phyloP scores from a whole-genome alignment of 2,329 filamentous ascomycete genomes.

The Talaromyces albobiverticillius region DNA sequence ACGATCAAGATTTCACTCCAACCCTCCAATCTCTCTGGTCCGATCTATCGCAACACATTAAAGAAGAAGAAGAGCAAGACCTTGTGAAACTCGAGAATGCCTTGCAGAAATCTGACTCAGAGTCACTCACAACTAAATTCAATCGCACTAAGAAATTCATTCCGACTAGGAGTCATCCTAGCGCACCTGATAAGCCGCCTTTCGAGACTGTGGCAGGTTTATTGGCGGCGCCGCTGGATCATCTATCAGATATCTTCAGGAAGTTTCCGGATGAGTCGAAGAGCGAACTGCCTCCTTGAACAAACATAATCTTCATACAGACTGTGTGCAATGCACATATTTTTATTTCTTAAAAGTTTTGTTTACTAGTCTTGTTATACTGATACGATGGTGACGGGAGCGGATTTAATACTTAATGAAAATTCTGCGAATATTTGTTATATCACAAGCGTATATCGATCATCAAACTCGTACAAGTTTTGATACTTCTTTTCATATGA shows the following conservation, averaged over 20 bases:
- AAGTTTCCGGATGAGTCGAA: constrained; percentile 46
- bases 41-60: constrained; percentile 46
- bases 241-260: constrained; percentile 53
- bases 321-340: too few relatives aligned
- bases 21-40: constrained; percentile 46
- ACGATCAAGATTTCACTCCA: constrained; percentile 42
- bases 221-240: constrained; percentile 57
- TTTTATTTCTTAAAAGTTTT: too few relatives aligned
- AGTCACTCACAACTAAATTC: constrained; percentile 44
- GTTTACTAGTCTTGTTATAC: too few relatives aligned
- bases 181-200: constrained; percentile 50
- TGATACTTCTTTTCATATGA: too few relatives aligned
- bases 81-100: constrained; percentile 48
- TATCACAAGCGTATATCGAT: too few relatives aligned
- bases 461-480: too few relatives aligned
- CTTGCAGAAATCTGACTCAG: constrained; percentile 35
- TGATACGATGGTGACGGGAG: too few relatives aligned
- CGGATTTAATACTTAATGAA: too few relatives aligned
- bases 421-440: too few relatives aligned
- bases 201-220: constrained; percentile 57
- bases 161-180: constrained; percentile 52
- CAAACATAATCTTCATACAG: too few relatives aligned
- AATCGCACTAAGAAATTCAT: constrained; percentile 54
- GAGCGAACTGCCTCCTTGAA: constrained; percentile 5
- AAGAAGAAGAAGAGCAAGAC: constrained; percentile 51